A percentile compares a stretch with the other conserved stretches of the same genome.
phyloP scores from a whole-genome alignment of 73 alveolate genomes.

The Tetrahymena malaccensis region DNA sequence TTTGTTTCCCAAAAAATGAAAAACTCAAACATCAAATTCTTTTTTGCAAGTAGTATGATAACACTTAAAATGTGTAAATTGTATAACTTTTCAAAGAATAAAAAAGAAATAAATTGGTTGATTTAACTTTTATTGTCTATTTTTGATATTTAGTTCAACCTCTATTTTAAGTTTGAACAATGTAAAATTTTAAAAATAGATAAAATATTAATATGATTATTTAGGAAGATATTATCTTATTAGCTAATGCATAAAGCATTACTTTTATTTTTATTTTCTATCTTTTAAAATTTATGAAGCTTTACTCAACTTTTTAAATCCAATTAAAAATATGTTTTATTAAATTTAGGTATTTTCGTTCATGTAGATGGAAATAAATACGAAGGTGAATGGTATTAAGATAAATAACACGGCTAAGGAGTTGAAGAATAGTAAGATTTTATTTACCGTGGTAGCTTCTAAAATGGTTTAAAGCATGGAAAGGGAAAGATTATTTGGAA shows the following conservation, averaged over 20 bases:
- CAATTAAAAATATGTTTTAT: neutral
- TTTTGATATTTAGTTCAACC: neutral
- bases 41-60: too few relatives aligned
- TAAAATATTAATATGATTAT: neutral
- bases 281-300: too few relatives aligned
- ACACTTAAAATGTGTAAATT: too few relatives aligned
- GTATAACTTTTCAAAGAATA: too few relatives aligned
- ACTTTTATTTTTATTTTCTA: neutral
- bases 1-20: too few relatives aligned
- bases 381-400: conserved; percentile 37
- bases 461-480: conserved; percentile 31
- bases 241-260: too few relatives aligned
- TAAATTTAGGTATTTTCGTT: conserved; percentile 9
- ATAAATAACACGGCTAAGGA: conserved; percentile 42
- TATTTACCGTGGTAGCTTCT: conserved; percentile 9
- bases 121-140: too few relatives aligned
- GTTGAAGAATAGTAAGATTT: conserved; percentile 21
- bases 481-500: conserved; percentile 13
- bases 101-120: too few relatives aligned
- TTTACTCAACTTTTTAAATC: too few relatives aligned
- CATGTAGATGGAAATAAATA: conserved; percentile 29
- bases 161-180: neutral
- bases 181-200: neutral
- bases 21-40: too few relatives aligned
- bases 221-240: too few relatives aligned